A percentile compares a stretch with the other conserved stretches of the same genome.
Evolutionary conservation across 305 asterid species (phyloP).

Genomic region (Solanum hybrid): DNA sequence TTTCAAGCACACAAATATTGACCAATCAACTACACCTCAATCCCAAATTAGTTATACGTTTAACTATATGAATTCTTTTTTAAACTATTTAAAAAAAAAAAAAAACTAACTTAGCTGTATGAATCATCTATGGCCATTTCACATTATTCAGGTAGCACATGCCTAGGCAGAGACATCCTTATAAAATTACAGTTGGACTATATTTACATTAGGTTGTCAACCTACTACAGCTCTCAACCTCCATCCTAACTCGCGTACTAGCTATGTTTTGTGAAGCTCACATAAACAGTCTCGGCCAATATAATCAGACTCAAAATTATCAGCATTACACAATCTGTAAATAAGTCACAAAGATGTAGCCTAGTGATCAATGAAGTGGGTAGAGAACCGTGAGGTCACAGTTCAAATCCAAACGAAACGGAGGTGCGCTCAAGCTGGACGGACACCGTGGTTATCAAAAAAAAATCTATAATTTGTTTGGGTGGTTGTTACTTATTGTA

Average conservation of each 20-base stretch:
- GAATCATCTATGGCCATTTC: background rate
- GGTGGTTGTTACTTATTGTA: background rate
- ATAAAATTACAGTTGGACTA: background rate
- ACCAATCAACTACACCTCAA: background rate
- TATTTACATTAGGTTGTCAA: background rate
- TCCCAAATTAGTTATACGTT: background rate
- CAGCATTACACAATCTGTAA: background rate
- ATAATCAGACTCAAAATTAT: background rate
- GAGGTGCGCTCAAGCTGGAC: background rate
- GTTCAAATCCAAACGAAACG: background rate
- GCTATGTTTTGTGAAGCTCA: background rate
- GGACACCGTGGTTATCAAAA: background rate
- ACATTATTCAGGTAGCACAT: background rate
- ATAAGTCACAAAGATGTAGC: background rate
- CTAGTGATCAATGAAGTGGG: background rate
- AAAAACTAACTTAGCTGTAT: background rate
- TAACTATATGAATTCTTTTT: background rate
- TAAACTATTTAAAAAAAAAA: background rate
- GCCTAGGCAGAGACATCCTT: background rate
- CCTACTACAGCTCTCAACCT: background rate
- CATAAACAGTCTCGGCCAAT: background rate
- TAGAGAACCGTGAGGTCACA: background rate
- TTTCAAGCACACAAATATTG: background rate
- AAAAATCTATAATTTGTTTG: background rate
- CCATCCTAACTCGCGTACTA: background rate